phyloP scores from a whole-genome alignment of 306 rosid species.

The Glycine soja region DNA sequence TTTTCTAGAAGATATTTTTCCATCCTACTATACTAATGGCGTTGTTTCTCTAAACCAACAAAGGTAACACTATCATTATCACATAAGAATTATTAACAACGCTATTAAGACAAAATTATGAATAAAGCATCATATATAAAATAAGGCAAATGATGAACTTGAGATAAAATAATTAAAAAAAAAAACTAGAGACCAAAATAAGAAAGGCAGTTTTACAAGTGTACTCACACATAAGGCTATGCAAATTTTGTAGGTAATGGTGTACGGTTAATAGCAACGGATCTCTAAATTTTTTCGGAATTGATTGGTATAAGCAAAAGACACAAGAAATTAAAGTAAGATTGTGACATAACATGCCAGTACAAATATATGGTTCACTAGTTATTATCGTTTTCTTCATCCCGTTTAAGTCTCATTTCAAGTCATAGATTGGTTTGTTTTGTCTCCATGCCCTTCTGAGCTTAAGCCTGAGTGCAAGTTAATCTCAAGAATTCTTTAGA shows the following conservation, averaged over 20 bases:
- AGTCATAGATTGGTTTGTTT: background rate
- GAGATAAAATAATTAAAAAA: no score
- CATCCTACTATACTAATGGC: no score
- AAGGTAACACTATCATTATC: no score
- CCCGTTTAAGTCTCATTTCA: background rate
- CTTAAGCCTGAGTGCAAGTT: background rate
- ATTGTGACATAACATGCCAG: background rate
- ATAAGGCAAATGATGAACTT: no score
- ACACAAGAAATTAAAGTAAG: slow-evolving; percentile 5
- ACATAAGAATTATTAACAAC: no score
- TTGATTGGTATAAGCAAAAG: background rate
- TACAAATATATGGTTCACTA: background rate
- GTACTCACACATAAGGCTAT: background rate
- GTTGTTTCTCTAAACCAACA: no score
- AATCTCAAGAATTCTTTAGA: background rate
- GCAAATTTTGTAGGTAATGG: background rate
- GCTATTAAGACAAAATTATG: no score
- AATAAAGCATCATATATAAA: no score
- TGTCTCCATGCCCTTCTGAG: background rate
- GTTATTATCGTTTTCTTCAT: background rate
- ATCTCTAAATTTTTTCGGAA: background rate
- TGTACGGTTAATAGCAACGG: background rate
- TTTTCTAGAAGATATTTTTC: no score
- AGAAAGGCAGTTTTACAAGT: background rate
- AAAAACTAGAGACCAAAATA: no score